Evolutionary conservation across 169 alveolate genomes (phyloP), one percentile per base, ranked within the genome.

Genomic region (Cryptosporidium bovis): DNA sequence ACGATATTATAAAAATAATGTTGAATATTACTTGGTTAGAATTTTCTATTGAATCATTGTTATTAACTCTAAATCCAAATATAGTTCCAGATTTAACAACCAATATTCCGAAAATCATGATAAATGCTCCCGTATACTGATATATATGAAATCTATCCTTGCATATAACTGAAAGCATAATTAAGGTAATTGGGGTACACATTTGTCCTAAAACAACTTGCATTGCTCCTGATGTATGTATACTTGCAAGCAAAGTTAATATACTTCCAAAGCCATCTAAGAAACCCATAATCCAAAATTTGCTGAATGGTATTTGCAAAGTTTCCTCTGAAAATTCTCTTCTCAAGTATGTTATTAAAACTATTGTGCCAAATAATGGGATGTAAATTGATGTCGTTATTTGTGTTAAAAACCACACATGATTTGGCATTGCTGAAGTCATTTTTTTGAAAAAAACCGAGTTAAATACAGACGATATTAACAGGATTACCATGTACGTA

Each of bases 371-470:
- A 69, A 90, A 90, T 18, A 90, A 58, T 34, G 93, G 91, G 12
- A 83, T 64, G 48, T 82, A 83, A 15, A 71, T 64, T 0, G 64
- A n/a, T 6, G 91, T 60, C 13, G 91, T 90, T 44, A 83, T 55
- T 66, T 90, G 93, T 4, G 85, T 83, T 46, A 90, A 55, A 65
- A 83, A 90, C 82, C 90, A 69, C 15, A 77, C 66, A 69, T 90
- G 90, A 53, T 90, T 90, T 36, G 93, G 93, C 91, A 90, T 69
- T 53, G 87, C 90, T 5, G 91, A 84, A 3, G 93, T 77, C 87
- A 77, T 77, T 36, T 77, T 77, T 64, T 77, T 77, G 33, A 77
- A 77, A 33, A 60, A 60, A 6, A 77, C 87, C 8, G 87, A 77
- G 64, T 77, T 77, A 40, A 77, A 56, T 29, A 77, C 64, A 3